phyloP scores from a whole-genome alignment of 1,284 basidiomycete species.

The Cutaneotrichosporon cutaneum region DNA sequence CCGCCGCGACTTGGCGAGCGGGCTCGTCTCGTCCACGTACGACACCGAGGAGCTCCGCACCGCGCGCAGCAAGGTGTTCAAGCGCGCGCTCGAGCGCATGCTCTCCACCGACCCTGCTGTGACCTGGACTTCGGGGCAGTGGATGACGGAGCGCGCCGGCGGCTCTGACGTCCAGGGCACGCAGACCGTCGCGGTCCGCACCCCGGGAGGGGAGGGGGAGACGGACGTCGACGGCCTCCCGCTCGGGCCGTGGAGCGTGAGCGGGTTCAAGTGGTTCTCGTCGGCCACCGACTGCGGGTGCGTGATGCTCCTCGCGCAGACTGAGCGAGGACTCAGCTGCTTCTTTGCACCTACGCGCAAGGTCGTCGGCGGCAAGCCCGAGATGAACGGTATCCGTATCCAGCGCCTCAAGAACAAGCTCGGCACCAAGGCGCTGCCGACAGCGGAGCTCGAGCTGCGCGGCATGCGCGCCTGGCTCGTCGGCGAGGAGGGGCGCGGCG shows the following conservation, averaged over 20 bases:
- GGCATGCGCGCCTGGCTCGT: conserved; percentile 66
- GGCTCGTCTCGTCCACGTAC: neutral
- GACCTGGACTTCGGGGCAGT: conserved; percentile 74
- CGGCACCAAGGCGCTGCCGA: conserved; percentile 72
- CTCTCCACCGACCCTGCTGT: conserved; percentile 55
- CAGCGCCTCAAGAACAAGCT: conserved; percentile 78
- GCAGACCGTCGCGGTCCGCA: conserved; percentile 66
- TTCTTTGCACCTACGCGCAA: conserved; percentile 59
- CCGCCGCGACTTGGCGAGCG: conserved; percentile 1
- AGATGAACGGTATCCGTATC: conserved; percentile 66
- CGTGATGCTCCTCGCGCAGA: conserved; percentile 22
- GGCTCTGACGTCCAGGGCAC: conserved; percentile 75
- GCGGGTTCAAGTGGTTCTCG: conserved; percentile 81
- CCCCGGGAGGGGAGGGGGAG: neutral
- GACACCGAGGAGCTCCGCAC: neutral
- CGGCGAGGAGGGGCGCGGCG: conserved; percentile 63
- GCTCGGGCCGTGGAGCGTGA: conserved; percentile 48
- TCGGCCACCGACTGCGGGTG: conserved; percentile 65
- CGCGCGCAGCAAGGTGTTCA: conserved; percentile 15
- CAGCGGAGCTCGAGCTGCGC: conserved; percentile 70
- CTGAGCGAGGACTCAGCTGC: conserved; percentile 63
- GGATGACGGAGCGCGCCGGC: conserved; percentile 79
- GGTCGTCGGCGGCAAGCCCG: conserved; percentile 22
- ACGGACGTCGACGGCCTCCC: conserved; percentile 21
- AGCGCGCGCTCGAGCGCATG: conserved; percentile 19